Base-by-base conservation (phyloP, 2,329 filamentous ascomycete genomes). In the Colletotrichum sp. region DNA sequence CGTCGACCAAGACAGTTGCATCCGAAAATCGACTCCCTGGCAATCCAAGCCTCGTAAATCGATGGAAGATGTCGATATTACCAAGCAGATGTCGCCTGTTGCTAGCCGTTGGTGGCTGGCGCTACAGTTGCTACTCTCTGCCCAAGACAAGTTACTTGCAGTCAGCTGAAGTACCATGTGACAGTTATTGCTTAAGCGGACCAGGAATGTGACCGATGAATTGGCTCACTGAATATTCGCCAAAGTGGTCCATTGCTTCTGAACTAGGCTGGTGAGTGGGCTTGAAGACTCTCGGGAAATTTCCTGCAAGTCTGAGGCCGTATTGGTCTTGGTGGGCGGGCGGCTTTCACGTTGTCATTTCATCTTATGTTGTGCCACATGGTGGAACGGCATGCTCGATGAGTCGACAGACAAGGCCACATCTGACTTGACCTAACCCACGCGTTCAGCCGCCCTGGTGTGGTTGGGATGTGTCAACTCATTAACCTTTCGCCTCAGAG, bases 401-500 rank as follows among this genome's bases (percentile, higher is more conserved):
- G 29, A 47, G 47, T 72, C 43, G 34, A 64, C 51, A 21, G 21
- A 11, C 38, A 16, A 63, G 21, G 24, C 54, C 51, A 29, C 61
- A 33, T 59, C 24, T 36, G 66, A 54, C 66, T 62, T 70, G 59
- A 51, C 31, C 55, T 73, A 47, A 33, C 51, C 66, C 54, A 65
- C 47, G 36, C 21, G 34, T 54, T 55, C 33, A 68, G 43, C 69
- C 69, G 57, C 58, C 43, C 65, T 58, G 34, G 34, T 24, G 47
- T 31, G 64, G 27, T 43, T 33, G 68, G 70, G 58, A 67, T 31
- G 58, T 31, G 51, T 36, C 61, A 31, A 21, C 15, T 16, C 47
- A 21, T n/a, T 31, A 66, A 29, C 34, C 61, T 72, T 74, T 67
- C 68, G 62, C 63, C 68, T 59, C 36, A 57, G 62, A 71, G 43